Evolutionary conservation across 352 stramenopile genomes (phyloP).

Genomic region (Phytophthora hybrid): DNA sequence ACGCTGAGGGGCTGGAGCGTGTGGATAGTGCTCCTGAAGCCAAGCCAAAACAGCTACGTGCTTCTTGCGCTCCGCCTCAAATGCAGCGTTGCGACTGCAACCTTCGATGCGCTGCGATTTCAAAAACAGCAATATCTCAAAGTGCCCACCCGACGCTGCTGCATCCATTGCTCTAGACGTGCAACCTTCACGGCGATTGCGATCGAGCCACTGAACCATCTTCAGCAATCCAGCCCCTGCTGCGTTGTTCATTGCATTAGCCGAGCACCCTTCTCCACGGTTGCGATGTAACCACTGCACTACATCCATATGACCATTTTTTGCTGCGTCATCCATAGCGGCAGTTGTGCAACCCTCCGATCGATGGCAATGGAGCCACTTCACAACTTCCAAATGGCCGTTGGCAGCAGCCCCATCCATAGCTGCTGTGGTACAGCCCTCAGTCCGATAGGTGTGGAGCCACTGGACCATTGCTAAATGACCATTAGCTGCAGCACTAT

Average conservation of each 20-base stretch:
- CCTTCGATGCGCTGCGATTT: constrained; percentile 29
- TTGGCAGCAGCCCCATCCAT: constrained; percentile 34
- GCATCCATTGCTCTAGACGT: constrained; percentile 40
- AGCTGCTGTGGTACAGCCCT: constrained; percentile 30
- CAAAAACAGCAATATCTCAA: constrained; percentile 39
- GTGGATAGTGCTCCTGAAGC: constrained; percentile 40
- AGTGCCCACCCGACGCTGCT: constrained; percentile 34
- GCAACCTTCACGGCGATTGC: constrained; percentile 31
- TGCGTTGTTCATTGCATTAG: constrained; percentile 34
- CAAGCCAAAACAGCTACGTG: constrained; percentile 38
- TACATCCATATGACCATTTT: constrained; percentile 20
- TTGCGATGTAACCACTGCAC: constrained; percentile 37
- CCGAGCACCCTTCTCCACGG: constrained; percentile 32
- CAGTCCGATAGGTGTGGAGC: constrained; percentile 30
- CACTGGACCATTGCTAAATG: constrained; percentile 39
- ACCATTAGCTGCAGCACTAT: constrained; percentile 30
- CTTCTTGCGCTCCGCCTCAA: constrained; percentile 34
- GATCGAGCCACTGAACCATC: constrained; percentile 37
- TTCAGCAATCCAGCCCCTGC: constrained; percentile 30
- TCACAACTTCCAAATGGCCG: constrained; percentile 29
- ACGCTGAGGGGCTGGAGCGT: constrained; percentile 26
- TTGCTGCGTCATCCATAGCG: constrained; percentile 36
- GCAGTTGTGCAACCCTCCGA: constrained; percentile 34
- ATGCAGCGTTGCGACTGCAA: constrained; percentile 37
- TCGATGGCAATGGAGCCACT: constrained; percentile 35